Base-by-base conservation (phyloP, 805 yeast genomes). In the Metschnikowia gruessii region DNA sequence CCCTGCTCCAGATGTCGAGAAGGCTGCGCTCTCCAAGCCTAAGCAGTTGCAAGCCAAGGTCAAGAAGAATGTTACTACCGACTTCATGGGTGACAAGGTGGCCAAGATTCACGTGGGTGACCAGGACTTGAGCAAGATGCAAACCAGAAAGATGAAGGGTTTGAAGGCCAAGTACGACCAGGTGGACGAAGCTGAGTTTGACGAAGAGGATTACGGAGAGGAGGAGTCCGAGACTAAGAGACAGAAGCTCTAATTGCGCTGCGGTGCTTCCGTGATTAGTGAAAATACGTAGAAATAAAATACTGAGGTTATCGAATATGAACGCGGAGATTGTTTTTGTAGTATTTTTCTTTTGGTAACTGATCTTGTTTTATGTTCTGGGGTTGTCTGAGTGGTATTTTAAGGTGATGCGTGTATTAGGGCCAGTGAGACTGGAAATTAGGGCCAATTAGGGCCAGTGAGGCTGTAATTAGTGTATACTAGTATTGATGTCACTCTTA, bases 81-180 rank as follows among this genome's bases (percentile, higher is more conserved):
- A 94, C 65, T 60, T 75, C 46, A 79, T 94, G 87, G 99, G 99
- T 72, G 99, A 94, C 68, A 89, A 92, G 81, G 78, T 94, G 51
- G 99, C 97, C 59, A 87, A 92, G 71, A 82, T 94, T 60, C 99
- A 94, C 65, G 86, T 94, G 69, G 97, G 97, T 70, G 83, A 83
- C 66, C 99, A 94, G 75, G 98, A 94, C 66, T 75, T 94, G 66
- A 76, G 80, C 63, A 84, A 84, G 66, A 68, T 94, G 64, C 99
- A 94, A 72, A 92, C 99, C 5, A 82, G 99, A 72, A 94, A 94
- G 82, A 89, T 94, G 97, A 94, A 94, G 78, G 99, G 99, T 66
- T 77, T 94, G 63, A 94, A 94, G 73, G 77, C 87, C 46, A 81
- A 79, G 65, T 91, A 77, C 59, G 97, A 91, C 64, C 96, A 88